Evolutionary conservation across 148 eudicot species (phyloP).

Genomic region (Cornus kousa): DNA sequence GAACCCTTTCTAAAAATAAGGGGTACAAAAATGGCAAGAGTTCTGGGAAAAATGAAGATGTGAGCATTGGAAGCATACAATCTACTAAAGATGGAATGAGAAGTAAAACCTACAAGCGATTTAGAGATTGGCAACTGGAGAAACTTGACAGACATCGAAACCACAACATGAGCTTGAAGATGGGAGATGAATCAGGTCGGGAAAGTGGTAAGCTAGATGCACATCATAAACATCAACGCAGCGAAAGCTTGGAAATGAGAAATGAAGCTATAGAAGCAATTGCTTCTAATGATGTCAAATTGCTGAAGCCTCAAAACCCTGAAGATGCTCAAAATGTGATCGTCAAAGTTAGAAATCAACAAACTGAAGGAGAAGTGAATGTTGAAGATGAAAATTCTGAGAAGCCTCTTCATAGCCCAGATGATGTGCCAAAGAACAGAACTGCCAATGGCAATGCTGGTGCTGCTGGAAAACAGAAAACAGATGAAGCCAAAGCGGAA

Average conservation of each 20-base stretch:
- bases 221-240: neutral
- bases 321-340: neutral
- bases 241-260: neutral
- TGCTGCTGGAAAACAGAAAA: neutral
- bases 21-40: neutral
- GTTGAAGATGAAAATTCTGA: neutral
- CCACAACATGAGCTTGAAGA: neutral
- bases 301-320: neutral
- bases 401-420: neutral
- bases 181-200: neutral
- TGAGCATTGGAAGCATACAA: neutral
- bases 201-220: neutral
- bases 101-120: conserved; percentile 12
- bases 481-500: conserved; percentile 7
- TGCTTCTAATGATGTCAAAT: conserved; percentile 3
- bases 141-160: neutral
- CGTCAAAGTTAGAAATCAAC: conserved; percentile 1
- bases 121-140: conserved; percentile 12
- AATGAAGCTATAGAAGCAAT: neutral
- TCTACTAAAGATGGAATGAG: conserved; percentile 10
- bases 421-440: neutral
- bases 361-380: neutral
- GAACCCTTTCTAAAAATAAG: conserved; percentile 24
- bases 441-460: conserved; percentile 3
- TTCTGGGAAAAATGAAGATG: neutral